A percentile compares a stretch with the other conserved stretches of the same genome.
phyloP scores from a whole-genome alignment of 73 alveolate genomes.

The Breviolum minutum region DNA sequence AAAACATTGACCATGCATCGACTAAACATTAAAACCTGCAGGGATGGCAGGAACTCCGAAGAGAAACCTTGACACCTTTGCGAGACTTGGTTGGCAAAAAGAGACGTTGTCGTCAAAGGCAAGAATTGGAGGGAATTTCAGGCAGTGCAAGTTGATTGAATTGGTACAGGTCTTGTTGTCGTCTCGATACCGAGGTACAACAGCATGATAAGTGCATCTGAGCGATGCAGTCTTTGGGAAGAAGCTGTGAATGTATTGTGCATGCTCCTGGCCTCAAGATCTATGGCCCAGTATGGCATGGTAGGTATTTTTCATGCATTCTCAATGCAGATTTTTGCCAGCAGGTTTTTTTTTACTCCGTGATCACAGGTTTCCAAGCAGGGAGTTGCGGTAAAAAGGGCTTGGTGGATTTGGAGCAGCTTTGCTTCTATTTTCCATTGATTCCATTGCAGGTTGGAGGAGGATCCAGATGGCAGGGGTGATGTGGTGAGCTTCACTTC shows the following conservation, averaged over 20 bases:
- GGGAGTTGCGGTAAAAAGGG: neutral
- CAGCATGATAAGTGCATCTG: conserved; percentile 81
- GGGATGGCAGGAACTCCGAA: neutral
- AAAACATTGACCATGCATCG: no score
- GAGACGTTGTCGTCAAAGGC: neutral
- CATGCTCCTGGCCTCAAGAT: neutral
- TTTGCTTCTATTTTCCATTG: neutral
- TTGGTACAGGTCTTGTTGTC: neutral
- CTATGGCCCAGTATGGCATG: neutral
- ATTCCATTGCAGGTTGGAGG: neutral
- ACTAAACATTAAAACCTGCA: neutral
- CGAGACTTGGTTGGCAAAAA: conserved; percentile 11
- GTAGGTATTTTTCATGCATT: neutral
- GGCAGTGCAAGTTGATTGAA: neutral
- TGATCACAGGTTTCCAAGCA: no score
- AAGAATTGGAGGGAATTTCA: no score
- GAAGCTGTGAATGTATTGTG: neutral
- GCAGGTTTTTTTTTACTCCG: neutral
- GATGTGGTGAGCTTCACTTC: conserved; percentile 87
- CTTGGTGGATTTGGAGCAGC: no score
- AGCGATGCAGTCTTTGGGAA: conserved; percentile 66
- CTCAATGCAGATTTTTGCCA: neutral
- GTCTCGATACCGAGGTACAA: conserved; percentile 37
- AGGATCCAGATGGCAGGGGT: neutral
- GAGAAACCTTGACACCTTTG: neutral